These are phyloP conservation scores for Tetraselmis chui DNA, from an alignment of 139 green algal genomes.

Conservation along the genomic window DNA sequence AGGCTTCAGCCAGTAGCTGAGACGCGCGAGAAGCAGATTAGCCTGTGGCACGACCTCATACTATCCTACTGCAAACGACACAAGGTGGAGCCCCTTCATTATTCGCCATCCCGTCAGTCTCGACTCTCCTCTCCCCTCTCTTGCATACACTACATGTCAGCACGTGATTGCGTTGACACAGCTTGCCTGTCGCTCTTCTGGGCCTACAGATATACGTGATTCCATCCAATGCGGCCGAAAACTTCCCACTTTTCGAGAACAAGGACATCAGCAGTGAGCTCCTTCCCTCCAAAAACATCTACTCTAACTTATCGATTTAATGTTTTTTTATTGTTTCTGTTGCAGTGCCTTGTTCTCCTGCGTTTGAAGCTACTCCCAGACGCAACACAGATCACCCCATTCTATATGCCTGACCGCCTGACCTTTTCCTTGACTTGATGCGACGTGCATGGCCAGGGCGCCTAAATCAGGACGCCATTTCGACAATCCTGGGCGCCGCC, in stretches of 20 bases:
- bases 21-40: constrained; percentile 65
- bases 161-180: too few relatives aligned
- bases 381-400: too few relatives aligned
- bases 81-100: constrained; percentile 36
- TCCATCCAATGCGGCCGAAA: constrained; percentile 26
- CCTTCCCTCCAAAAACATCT: too few relatives aligned
- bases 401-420: too few relatives aligned
- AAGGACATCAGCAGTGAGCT: constrained; percentile 55
- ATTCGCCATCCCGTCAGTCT: too few relatives aligned
- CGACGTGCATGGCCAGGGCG: constrained; percentile 36
- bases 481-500: constrained; percentile 44
- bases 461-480: constrained; percentile 33
- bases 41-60: constrained; percentile 64
- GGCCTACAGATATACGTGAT: constrained; percentile 44
- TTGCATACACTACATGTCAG: too few relatives aligned
- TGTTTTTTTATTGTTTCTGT: background rate
- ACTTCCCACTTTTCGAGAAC: constrained; percentile 58
- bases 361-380: background rate
- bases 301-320: background rate
- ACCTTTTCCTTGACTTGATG: too few relatives aligned
- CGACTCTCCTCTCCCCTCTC: too few relatives aligned
- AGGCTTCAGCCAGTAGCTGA: constrained; percentile 77
- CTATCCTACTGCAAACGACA: constrained; percentile 59
- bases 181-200: too few relatives aligned
- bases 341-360: background rate